phyloP scores from a whole-genome alignment of 2,329 filamentous ascomycete species.

The Colletotrichum sidae region DNA sequence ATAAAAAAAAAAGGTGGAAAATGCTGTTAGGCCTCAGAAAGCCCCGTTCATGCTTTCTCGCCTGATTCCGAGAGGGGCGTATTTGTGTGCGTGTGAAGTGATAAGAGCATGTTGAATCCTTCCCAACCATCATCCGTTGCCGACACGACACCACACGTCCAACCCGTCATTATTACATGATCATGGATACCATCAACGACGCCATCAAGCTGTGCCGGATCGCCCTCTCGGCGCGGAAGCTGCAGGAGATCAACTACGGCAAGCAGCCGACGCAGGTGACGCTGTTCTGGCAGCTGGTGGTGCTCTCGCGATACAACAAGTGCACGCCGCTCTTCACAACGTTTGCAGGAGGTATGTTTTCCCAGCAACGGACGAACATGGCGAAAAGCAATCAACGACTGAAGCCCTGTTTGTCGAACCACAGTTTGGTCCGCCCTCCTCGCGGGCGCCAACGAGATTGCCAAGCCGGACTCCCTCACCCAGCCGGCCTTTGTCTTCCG shows the following conservation, averaged over 20 bases:
- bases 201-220: constrained; percentile 24
- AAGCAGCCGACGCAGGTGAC: constrained; percentile 32
- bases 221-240: constrained; percentile 26
- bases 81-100: no score
- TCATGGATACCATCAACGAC: constrained; percentile 22
- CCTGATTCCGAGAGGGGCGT: no score
- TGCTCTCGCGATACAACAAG: constrained; percentile 33
- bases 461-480: constrained; percentile 9
- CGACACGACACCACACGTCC: neutral
- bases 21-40: neutral
- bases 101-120: neutral
- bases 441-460: constrained; percentile 30
- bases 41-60: neutral
- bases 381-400: neutral
- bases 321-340: constrained; percentile 35
- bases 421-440: constrained; percentile 35
- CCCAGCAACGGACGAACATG: neutral
- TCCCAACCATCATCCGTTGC: neutral
- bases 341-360: constrained; percentile 30
- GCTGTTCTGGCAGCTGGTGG: constrained; percentile 27
- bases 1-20: no score
- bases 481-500: constrained; percentile 39
- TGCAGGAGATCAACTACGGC: constrained; percentile 28
- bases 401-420: neutral
- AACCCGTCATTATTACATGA: constrained; percentile 22